Conservation (phyloP, 306 rosid genomes). For the Malus sylvestris region DNA sequence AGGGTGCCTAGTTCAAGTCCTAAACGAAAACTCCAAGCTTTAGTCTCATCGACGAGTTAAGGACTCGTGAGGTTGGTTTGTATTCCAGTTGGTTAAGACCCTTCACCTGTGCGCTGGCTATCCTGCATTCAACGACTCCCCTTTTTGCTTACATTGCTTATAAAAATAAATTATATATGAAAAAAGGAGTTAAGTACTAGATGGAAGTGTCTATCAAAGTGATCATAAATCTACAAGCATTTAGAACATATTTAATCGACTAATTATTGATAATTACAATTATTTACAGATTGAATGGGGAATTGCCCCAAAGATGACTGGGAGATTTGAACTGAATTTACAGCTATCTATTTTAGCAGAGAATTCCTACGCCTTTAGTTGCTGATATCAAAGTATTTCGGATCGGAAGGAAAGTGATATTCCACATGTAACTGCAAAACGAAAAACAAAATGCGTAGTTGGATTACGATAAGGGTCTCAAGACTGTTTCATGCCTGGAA, state of each 20-base stretch:
- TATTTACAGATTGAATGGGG: constrained; percentile 23
- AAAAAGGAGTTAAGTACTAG: background rate
- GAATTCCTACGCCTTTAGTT: constrained; percentile 15
- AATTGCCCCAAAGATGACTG: constrained; percentile 20
- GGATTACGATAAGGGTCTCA: background rate
- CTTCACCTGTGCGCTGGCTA: background rate
- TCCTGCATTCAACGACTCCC: background rate
- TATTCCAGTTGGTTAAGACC: background rate
- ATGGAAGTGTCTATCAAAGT: background rate
- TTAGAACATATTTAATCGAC: background rate
- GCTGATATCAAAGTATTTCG: constrained; percentile 62
- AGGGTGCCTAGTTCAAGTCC: background rate
- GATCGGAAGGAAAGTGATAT: constrained; percentile 70
- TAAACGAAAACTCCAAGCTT: background rate
- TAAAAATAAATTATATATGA: no score
- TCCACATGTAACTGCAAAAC: constrained; percentile 65
- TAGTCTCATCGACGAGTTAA: background rate
- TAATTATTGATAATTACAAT: background rate
- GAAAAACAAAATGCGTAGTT: background rate
- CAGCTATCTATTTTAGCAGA: background rate
- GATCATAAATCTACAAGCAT: background rate
- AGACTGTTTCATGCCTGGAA: background rate
- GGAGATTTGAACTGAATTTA: background rate
- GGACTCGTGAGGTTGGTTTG: no score
- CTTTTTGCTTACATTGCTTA: background rate